A percentile compares a stretch with the other conserved stretches of the same genome.
These are phyloP conservation scores for Fusarium sp. DNA, from an alignment of 2,329 filamentous ascomycete species.

Conservation along the genomic window DNA sequence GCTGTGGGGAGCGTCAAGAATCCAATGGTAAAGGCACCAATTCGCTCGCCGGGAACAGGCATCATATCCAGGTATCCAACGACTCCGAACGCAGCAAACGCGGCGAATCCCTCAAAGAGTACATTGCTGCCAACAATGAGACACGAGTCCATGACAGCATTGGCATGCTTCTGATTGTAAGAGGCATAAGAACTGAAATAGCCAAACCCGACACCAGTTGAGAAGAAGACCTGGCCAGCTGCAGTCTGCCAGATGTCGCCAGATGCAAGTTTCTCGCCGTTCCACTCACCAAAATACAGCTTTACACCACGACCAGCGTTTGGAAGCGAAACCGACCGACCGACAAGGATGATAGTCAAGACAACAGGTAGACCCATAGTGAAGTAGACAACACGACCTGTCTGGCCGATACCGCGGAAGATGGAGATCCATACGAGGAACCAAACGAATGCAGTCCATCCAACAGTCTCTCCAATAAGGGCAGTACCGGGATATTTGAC, in stretches of 20 bases:
- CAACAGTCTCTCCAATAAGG: constrained; percentile 65
- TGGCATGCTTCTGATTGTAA: constrained; percentile 66
- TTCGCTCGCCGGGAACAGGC: constrained; percentile 49
- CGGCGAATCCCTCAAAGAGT: constrained; percentile 63
- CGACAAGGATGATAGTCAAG: constrained; percentile 65
- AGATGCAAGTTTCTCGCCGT: constrained; percentile 58
- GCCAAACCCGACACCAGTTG: constrained; percentile 66
- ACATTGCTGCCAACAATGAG: constrained; percentile 65
- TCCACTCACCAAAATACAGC: constrained; percentile 57
- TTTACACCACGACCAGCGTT: constrained; percentile 63
- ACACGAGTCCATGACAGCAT: constrained; percentile 67
- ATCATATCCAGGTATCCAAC: constrained; percentile 56
- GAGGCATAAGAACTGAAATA: constrained; percentile 68
- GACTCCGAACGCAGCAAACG: constrained; percentile 62
- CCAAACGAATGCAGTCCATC: constrained; percentile 67
- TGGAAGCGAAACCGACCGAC: constrained; percentile 61
- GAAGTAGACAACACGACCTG: constrained; percentile 67
- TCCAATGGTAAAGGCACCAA: constrained; percentile 66
- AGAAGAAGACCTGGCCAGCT: constrained; percentile 68
- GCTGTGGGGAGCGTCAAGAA: constrained; percentile 67
- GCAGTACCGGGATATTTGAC: constrained; percentile 56
- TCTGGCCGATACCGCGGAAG: constrained; percentile 66
- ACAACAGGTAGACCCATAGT: constrained; percentile 69
- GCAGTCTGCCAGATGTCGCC: constrained; percentile 68
- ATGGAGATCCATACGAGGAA: constrained; percentile 69